Percentiles rank a stretch among this genome's conserved stretches.
These are phyloP conservation scores for Chrysoporthe deuterocubensis DNA, from an alignment of 2,329 filamentous ascomycete genomes.

Conservation along the genomic window DNA sequence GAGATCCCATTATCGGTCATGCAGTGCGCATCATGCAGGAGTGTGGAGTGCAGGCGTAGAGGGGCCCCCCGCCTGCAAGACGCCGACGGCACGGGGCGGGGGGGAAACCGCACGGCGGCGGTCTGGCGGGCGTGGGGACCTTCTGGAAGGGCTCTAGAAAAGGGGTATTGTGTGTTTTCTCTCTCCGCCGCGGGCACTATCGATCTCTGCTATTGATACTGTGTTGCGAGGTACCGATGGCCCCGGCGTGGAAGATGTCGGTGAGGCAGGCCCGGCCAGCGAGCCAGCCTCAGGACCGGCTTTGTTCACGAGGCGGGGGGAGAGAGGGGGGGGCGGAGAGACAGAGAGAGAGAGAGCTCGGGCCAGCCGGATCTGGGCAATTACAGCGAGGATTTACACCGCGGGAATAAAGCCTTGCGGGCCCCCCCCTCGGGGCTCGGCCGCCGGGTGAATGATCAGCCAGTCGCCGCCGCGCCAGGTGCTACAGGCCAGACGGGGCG, in stretches of 20 bases:
- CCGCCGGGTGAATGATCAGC: too few species aligned
- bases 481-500: too few species aligned
- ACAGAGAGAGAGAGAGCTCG: too few species aligned
- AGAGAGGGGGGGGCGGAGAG: too few species aligned
- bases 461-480: too few species aligned
- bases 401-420: too few species aligned
- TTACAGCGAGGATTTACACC: too few species aligned
- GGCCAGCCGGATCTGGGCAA: too few species aligned
- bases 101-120: neutral
- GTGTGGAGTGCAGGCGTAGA: slow-evolving; percentile 1
- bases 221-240: neutral
- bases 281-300: neutral
- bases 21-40: slow-evolving; percentile 4
- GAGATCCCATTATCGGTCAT: neutral
- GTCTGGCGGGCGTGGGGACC: neutral
- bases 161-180: neutral
- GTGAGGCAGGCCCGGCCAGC: neutral
- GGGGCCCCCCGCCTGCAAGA: neutral
- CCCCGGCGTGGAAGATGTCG: neutral
- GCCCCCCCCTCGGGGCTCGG: too few species aligned
- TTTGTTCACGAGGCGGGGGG: neutral
- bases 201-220: neutral
- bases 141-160: slow-evolving; percentile 6
- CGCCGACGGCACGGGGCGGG: neutral
- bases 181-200: too few species aligned